Base-by-base conservation (phyloP, 2,329 filamentous ascomycete genomes). In the Cordyceps militaris region DNA sequence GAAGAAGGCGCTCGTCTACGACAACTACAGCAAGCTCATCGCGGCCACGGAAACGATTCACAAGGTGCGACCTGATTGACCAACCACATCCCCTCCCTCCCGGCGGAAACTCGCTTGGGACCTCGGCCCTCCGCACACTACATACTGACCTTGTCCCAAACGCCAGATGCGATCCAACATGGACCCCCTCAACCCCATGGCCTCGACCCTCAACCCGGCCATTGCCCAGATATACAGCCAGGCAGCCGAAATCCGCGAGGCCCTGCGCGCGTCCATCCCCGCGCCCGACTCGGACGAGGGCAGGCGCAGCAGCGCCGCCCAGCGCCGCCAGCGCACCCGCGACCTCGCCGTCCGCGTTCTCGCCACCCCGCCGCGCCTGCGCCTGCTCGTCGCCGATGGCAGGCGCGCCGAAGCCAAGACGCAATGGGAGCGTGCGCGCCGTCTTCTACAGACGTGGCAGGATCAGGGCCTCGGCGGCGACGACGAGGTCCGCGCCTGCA, bases 1-100 rank as follows among this genome's bases (percentile, higher is more conserved):
- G 79, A 88, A 94, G 72, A 99, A 99, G 74, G 92, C 93, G 1
- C 75, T 99, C 61, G 94, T 99, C 4, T 99, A 99, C 71, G 93
- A 99, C 71, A 99, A 99, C 70, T 99, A 97, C 72, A 94, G 88
- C 64, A 97, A 97, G 74, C 75, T 99, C 63, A 97, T 99, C 63
- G 84, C 87, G n/a, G 94, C 94, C 1, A 97, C 95, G 11, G 93
- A 96, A 72, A 97, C 93, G 3, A 99, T 99, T 66, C 83, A 89
- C 51, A 91, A 89, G 74, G 83, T 84, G 64, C 14, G 47, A n/a
- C 24, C 11, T 16, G 3, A 36, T 3, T 14, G 14, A 42, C 38
- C 19, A 4, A 13, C 34, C 13, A 36, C n/a, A 14, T 13, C 14
- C 34, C 40, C 16, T n/a, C 30, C 10, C 13, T 13, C 11, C 16